Conservation (phyloP, 306 rosid genomes). For the Adenanthera pavonina region DNA sequence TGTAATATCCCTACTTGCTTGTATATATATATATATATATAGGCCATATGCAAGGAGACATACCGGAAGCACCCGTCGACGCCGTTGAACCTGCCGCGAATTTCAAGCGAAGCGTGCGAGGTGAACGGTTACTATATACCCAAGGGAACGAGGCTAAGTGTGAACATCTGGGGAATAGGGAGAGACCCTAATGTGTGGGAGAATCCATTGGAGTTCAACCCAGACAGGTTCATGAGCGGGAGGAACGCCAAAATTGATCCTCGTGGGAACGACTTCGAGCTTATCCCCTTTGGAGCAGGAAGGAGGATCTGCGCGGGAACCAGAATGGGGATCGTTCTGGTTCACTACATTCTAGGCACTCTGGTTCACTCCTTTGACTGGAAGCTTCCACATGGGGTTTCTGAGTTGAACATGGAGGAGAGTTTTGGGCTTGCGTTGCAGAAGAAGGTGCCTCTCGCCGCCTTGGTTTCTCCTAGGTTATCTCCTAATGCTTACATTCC, state of each 20-base stretch:
- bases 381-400: slow-evolving; percentile 37
- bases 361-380: slow-evolving; percentile 48
- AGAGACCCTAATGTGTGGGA: slow-evolving; percentile 49
- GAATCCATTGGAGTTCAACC: slow-evolving; percentile 39
- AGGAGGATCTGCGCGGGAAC: slow-evolving; percentile 48
- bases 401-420: slow-evolving; percentile 43
- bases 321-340: slow-evolving; percentile 44
- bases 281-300: slow-evolving; percentile 53
- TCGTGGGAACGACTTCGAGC: slow-evolving; percentile 44
- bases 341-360: slow-evolving; percentile 45
- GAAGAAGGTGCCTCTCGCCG: slow-evolving; percentile 41
- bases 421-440: slow-evolving; percentile 43
- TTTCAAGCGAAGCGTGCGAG: slow-evolving; percentile 39
- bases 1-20: neutral
- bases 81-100: slow-evolving; percentile 42
- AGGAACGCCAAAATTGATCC: slow-evolving; percentile 44
- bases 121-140: slow-evolving; percentile 49
- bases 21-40: too few species aligned
- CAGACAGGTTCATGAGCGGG: slow-evolving; percentile 38
- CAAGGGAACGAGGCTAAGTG: slow-evolving; percentile 44
- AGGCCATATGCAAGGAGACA: slow-evolving; percentile 11
- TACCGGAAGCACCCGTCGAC: slow-evolving; percentile 46
- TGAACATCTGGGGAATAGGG: slow-evolving; percentile 49
- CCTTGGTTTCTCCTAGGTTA: slow-evolving; percentile 34
- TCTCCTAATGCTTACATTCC: slow-evolving; percentile 30